These are phyloP conservation scores for Hanseniaspora vineae DNA, from an alignment of 805 yeast genomes.

Conservation along the genomic window DNA sequence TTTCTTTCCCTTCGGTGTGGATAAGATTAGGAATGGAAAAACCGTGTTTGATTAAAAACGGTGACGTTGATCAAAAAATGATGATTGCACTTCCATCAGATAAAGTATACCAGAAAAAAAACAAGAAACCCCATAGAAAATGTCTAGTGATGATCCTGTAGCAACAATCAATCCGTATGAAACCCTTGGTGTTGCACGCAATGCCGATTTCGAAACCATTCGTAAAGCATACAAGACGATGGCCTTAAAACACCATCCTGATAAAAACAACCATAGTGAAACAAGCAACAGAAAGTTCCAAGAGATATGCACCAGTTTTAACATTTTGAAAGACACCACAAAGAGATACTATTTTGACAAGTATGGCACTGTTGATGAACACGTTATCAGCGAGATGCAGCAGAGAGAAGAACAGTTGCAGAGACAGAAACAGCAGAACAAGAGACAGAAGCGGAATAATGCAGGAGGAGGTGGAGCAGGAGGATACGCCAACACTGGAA, in stretches of 20 bases:
- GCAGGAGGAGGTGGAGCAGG: constrained; percentile 4
- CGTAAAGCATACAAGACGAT: constrained; percentile 42
- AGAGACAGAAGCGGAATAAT: constrained; percentile 3
- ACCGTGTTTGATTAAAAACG: background rate
- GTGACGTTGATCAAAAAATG: background rate
- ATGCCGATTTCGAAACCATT: constrained; percentile 35
- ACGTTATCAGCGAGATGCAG: constrained; percentile 6
- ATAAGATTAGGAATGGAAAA: background rate
- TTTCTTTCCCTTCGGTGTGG: background rate
- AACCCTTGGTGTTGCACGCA: constrained; percentile 37
- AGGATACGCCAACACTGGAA: constrained; percentile 3
- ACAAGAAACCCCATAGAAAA: too few relatives aligned
- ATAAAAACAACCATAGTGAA: constrained; percentile 39
- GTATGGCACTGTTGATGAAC: constrained; percentile 28
- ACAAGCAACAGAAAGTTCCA: constrained; percentile 43
- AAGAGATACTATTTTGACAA: constrained; percentile 38
- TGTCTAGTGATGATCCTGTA: too few relatives aligned
- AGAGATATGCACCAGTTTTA: constrained; percentile 55
- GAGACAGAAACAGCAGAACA: constrained; percentile 1
- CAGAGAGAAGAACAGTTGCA: constrained; percentile 7
- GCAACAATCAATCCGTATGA: constrained; percentile 31
- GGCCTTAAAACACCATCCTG: constrained; percentile 52
- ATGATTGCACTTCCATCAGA: too few relatives aligned
- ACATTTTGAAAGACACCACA: constrained; percentile 36
- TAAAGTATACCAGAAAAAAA: too few relatives aligned